A percentile compares a stretch with the other conserved stretches of the same genome.
These are phyloP conservation scores for Discostella pseudostelligera DNA, from an alignment of 108 stramenopile genomes.

Conservation along the genomic window DNA sequence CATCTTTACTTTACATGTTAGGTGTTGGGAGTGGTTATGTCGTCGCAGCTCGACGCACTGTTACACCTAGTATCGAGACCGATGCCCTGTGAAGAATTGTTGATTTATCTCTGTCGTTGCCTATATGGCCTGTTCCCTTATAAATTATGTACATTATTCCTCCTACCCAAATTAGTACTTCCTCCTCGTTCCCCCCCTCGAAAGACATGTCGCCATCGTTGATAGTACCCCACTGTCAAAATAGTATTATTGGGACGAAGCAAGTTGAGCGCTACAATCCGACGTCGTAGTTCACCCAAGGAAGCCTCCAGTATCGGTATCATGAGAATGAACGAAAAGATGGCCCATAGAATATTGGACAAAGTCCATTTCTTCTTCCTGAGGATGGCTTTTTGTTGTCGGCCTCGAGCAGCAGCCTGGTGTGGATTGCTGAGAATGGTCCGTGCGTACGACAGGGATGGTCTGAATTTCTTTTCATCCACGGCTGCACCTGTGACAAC, in stretches of 20 bases:
- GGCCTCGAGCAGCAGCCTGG: background rate
- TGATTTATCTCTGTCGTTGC: too few relatives aligned
- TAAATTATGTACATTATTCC: background rate
- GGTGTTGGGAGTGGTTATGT: too few relatives aligned
- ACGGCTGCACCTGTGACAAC: too few relatives aligned
- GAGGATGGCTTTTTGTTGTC: background rate
- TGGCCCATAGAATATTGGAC: background rate
- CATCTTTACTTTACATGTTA: too few relatives aligned
- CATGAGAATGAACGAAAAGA: background rate
- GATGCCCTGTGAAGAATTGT: too few relatives aligned
- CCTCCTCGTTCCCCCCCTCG: too few relatives aligned
- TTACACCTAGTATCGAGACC: too few relatives aligned
- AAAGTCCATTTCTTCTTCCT: conserved; percentile 1
- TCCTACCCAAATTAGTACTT: background rate
- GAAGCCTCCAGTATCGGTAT: background rate
- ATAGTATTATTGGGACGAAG: background rate
- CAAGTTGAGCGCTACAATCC: background rate
- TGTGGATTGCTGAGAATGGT: background rate
- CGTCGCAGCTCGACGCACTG: too few relatives aligned
- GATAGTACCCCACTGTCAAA: too few relatives aligned
- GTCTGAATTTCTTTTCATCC: background rate
- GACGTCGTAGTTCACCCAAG: background rate
- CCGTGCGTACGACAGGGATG: background rate
- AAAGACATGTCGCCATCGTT: too few relatives aligned
- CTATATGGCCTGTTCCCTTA: too few relatives aligned